A percentile compares a stretch with the other conserved stretches of the same genome.
Evolutionary conservation across 345 rosid species (phyloP).

Genomic region (Bruguiera gymnorhiza): DNA sequence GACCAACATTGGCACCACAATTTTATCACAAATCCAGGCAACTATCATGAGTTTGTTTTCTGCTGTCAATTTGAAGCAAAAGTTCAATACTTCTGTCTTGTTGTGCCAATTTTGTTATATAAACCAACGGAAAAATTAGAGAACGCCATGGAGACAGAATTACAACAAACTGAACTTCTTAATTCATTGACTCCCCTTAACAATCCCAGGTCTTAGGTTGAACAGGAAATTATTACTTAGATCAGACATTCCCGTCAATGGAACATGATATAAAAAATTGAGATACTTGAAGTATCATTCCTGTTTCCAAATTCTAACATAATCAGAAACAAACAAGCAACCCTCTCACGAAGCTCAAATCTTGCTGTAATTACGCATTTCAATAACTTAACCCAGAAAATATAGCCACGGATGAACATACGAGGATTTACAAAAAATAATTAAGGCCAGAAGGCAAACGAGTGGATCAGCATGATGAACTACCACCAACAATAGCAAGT

Average conservation of each 20-base stretch:
- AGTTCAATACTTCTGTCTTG: no score
- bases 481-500: neutral
- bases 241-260: constrained; percentile 7
- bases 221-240: constrained; percentile 2
- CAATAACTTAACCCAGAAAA: neutral
- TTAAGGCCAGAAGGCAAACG: neutral
- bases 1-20: no score
- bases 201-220: neutral
- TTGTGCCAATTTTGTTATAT: neutral
- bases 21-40: no score
- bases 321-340: constrained; percentile 5
- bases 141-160: neutral
- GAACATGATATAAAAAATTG: neutral
- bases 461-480: no score
- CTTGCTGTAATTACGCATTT: neutral
- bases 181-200: neutral
- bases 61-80: no score
- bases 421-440: neutral
- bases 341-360: neutral
- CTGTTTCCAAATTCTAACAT: constrained; percentile 12
- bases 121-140: neutral
- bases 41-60: no score
- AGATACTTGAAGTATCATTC: neutral
- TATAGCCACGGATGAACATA: no score
- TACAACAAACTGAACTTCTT: neutral